Base-by-base conservation (phyloP, 192 early-diverging fungal species). In the Linnemannia elongata region DNA sequence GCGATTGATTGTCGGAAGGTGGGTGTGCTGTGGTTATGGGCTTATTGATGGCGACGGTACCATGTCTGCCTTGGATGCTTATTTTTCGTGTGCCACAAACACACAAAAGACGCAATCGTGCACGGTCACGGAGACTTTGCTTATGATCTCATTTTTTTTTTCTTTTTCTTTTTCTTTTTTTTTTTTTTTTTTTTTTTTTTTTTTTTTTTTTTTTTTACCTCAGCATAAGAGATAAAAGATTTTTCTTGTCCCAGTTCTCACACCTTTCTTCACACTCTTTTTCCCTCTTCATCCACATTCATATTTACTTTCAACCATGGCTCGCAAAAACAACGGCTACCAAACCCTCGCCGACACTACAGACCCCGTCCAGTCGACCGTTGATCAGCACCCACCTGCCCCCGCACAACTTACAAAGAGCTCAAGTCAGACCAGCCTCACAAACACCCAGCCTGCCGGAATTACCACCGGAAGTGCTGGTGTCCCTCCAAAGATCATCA, bases 401-500 rank as follows among this genome's bases (percentile, higher is more conserved):
- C 79, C 30, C 24, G 13, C 76, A n/a, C 36, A 76, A 39, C 69
- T 79, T 41, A 30, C 70, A 41, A 85, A 80, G 75, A 77, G 71
- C 54, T 44, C 55, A 8, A 78, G 71, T 52, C 84, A 87, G 8
- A 74, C 17, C 45, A 78, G 71, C 41, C 47, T 83, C 60, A 49
- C 71, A 39, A 74, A 17, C 78, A 72, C 22, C 55, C 49, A 52
- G 33, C 27, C 77, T 8, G 24, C 30, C 66, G 76, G 66, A 38
- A 39, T 84, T 22, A 30, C 77, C 35, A 60, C 44, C 42, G 79
- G 78, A 41, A 81, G 78, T 36, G 84, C 77, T 69, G 83, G 84
- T 12, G 84, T 87, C 36, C 84, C 84, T 9, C 84, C 84, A 73
- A 87, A 81, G 79, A 87, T 87, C 79, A 87, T 87, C 30, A 87